Base-by-base conservation (phyloP, 2,329 filamentous ascomycete species). In the Penicillium sp. region DNA sequence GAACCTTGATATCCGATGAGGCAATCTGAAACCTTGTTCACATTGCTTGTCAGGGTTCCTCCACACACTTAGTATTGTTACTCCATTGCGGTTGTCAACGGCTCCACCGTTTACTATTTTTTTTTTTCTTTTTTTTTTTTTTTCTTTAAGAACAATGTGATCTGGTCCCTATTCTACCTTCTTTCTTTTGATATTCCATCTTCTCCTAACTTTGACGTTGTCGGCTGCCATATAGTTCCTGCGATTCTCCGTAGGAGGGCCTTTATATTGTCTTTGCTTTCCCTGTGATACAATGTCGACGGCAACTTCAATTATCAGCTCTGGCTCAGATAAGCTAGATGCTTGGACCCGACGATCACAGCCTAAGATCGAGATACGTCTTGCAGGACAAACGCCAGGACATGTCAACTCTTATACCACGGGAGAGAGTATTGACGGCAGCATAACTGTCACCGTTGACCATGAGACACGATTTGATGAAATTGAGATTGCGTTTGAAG, bases 401-500 rank as follows among this genome's bases (percentile, higher is more conserved):
- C 74, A 75, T 37, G 71, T 80, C 39, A 77, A 71, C 20, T 77
- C 78, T 34, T 85, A 80, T 64, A 85, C 83, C 3, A 85, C 82
- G 8, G 74, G 81, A 63, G 84, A 86, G 63, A 76, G 74, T 47
- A 80, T 86, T 52, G 75, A 84, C 53, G 84, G 84, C 13, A 76
- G 74, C 26, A 79, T 81, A 6, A 75, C 70, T 18, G 75, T 87
- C 53, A 78, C 74, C 22, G 74, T 79, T 3, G 71, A 76, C n/a
- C 71, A 75, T 46, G 82, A 85, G 49, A 83, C 76, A 4, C 72
- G 73, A 35, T 86, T 86, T 63, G 82, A 86, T 46, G 77, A 83
- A 9, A 71, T 86, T 37, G 79, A 83, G 31, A 84, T 87, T 62
- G 76, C 81, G 4, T 82, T 86, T 54, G 75, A 83, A 59, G 84